These are phyloP conservation scores for Fusarium succisae DNA, from an alignment of 2,329 filamentous ascomycete species.

Conservation along the genomic window DNA sequence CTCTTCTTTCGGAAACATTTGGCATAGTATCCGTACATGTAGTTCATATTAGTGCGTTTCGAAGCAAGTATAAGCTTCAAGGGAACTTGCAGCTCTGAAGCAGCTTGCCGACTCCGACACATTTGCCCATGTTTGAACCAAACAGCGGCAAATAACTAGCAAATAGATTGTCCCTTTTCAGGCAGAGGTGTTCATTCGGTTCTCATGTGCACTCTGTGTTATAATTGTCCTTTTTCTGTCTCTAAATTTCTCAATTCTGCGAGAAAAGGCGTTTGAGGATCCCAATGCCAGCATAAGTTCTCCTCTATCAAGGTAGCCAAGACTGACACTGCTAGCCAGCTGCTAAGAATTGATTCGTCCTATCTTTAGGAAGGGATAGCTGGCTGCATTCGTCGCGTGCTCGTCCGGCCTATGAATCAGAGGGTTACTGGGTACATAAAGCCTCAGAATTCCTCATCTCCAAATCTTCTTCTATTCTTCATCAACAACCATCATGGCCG, in stretches of 20 bases:
- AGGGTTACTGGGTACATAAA: neutral
- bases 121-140: neutral
- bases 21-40: neutral
- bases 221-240: neutral
- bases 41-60: neutral
- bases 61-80: neutral
- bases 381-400: neutral
- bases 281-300: neutral
- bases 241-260: neutral
- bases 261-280: neutral
- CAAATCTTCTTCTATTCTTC: neutral
- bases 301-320: neutral
- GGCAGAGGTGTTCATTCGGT: fast-evolving
- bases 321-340: neutral
- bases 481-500: neutral
- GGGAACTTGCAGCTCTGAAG: neutral
- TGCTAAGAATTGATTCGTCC: neutral
- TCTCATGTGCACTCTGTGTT: no score
- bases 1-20: neutral
- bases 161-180: neutral
- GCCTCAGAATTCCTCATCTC: neutral
- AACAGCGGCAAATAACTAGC: neutral
- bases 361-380: fast-evolving
- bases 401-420: slow-evolving; percentile 8
- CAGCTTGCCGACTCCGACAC: neutral